phyloP scores from a whole-genome alignment of 2,329 filamentous ascomycete species.

The Cladosporium phlei region DNA sequence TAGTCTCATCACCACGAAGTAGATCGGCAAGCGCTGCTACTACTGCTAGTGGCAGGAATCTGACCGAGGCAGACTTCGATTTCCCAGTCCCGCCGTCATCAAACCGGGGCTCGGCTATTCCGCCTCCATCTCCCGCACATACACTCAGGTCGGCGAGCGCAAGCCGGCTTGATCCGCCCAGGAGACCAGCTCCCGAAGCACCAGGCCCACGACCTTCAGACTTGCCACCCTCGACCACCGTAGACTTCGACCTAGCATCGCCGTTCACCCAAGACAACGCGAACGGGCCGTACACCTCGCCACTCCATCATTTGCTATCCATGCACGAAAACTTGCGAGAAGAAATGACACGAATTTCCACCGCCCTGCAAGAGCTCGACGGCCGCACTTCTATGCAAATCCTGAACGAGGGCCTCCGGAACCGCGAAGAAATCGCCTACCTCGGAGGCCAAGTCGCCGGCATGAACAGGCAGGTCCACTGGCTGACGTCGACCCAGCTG shows the following conservation, averaged over 20 bases:
- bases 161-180: conserved; percentile 2
- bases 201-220: conserved; percentile 21
- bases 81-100: conserved; percentile 12
- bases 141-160: conserved; percentile 1
- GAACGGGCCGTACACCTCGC: conserved; percentile 39
- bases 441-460: conserved; percentile 56
- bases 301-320: conserved; percentile 55
- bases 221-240: conserved; percentile 21
- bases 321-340: conserved; percentile 58
- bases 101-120: conserved; percentile 6
- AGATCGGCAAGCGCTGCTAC: conserved; percentile 4
- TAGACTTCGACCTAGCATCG: conserved; percentile 26
- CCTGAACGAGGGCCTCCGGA: conserved; percentile 58
- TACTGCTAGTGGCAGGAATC: neutral
- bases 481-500: conserved; percentile 56
- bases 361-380: conserved; percentile 55
- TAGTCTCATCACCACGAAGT: neutral
- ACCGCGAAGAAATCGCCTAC: conserved; percentile 59
- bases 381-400: conserved; percentile 58
- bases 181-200: conserved; percentile 15
- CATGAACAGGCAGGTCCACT: conserved; percentile 58
- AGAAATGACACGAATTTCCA: conserved; percentile 52
- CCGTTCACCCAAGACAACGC: conserved; percentile 24
- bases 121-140: neutral
- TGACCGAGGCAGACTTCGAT: conserved; percentile 9